phyloP scores from a whole-genome alignment of 495 filamentous ascomycete genomes.

The Aspergillus leporis region DNA sequence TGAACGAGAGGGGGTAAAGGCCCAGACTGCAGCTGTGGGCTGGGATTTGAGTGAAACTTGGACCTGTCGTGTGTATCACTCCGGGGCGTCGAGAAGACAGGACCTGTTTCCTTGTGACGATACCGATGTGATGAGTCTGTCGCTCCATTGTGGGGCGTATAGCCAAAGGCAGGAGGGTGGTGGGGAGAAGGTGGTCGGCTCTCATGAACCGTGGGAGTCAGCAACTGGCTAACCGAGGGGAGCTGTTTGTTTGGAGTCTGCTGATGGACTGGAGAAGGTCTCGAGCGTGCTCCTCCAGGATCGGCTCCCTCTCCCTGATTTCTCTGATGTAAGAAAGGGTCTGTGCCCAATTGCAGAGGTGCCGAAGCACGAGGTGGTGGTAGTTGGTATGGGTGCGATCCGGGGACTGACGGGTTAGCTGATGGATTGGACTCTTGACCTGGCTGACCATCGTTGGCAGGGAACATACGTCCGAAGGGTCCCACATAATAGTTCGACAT shows the following conservation, averaged over 20 bases:
- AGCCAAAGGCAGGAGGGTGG: slow-evolving; percentile 25
- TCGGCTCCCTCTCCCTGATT: slow-evolving; percentile 34
- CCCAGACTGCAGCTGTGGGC: slow-evolving; percentile 22
- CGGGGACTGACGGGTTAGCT: slow-evolving; percentile 39
- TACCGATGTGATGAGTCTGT: slow-evolving; percentile 23
- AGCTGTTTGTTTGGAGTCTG: slow-evolving; percentile 36
- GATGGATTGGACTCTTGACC: slow-evolving; percentile 33
- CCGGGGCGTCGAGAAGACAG: slow-evolving; percentile 16
- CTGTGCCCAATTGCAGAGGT: slow-evolving; percentile 45
- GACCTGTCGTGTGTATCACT: slow-evolving; percentile 22
- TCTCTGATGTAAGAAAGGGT: slow-evolving; percentile 38
- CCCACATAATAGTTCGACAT: slow-evolving; percentile 50
- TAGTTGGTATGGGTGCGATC: slow-evolving; percentile 48
- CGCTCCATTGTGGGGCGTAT: slow-evolving; percentile 21
- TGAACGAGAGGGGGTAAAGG: slow-evolving; percentile 39
- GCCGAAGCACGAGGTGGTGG: slow-evolving; percentile 47
- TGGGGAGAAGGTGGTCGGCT: slow-evolving; percentile 35
- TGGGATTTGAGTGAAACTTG: slow-evolving; percentile 24
- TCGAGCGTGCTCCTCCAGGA: slow-evolving; percentile 16
- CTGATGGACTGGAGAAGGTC: slow-evolving; percentile 20
- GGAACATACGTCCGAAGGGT: slow-evolving; percentile 53
- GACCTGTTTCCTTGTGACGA: slow-evolving; percentile 26
- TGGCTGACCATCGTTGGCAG: slow-evolving; percentile 31
- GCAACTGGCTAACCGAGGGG: slow-evolving; percentile 49
- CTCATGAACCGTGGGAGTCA: slow-evolving; percentile 39